A percentile compares a stretch with the other conserved stretches of the same genome.
Evolutionary conservation across 2,329 filamentous ascomycete genomes (phyloP).

Genomic region (Clarireedia hainanense): DNA sequence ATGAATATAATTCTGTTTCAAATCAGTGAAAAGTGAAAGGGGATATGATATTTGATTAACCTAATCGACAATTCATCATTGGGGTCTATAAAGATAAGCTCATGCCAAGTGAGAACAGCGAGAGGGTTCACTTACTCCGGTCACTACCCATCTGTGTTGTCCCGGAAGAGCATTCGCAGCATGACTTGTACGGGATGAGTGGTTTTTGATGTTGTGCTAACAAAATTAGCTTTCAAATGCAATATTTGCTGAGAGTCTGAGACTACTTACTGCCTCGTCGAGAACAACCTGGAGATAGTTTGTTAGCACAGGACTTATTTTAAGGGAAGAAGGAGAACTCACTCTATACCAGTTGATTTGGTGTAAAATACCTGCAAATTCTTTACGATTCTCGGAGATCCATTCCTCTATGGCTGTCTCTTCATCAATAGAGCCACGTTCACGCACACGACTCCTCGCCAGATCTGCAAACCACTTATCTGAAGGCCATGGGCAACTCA

Average conservation of each 20-base stretch:
- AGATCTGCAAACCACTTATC: not conserved
- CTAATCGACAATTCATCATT: slow-evolving; percentile 1
- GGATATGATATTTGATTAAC: not conserved
- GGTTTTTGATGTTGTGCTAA: slow-evolving; percentile 1
- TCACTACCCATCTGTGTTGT: not conserved
- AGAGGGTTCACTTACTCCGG: not conserved
- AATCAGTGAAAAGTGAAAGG: not conserved
- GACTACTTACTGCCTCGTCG: not conserved
- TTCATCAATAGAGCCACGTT: not conserved
- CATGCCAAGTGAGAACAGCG: not conserved
- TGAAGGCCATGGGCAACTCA: not conserved
- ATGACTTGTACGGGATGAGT: not conserved
- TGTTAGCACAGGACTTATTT: not conserved
- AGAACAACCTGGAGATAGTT: not conserved
- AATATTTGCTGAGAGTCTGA: not conserved
- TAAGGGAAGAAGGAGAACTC: not conserved
- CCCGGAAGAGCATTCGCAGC: not conserved
- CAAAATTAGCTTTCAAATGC: not conserved
- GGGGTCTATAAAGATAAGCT: slow-evolving; percentile 1
- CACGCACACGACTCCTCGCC: not conserved
- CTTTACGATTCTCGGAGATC: not conserved
- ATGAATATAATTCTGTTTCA: not conserved
- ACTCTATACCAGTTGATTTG: not conserved
- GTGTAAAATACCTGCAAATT: not conserved
- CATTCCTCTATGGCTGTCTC: not conserved